phyloP scores from a whole-genome alignment of 371 early-diverging fungal genomes.

The Lichtheimia ramosa region DNA sequence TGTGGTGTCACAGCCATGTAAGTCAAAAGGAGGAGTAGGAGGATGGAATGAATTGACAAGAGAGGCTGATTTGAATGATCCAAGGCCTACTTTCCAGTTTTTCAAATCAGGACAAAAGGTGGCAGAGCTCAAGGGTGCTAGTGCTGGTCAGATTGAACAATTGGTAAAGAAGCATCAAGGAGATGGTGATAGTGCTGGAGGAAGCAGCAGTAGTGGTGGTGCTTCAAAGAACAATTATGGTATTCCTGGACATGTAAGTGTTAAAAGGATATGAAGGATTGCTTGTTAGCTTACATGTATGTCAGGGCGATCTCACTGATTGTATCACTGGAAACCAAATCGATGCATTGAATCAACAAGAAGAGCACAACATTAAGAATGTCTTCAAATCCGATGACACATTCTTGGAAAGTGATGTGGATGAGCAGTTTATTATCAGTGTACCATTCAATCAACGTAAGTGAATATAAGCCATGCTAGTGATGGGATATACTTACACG shows the following conservation, averaged over 20 bases:
- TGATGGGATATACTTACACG: not conserved
- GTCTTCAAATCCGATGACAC: constrained; percentile 72
- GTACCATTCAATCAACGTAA: constrained; percentile 83
- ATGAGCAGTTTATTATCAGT: constrained; percentile 89
- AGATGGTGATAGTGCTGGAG: not conserved
- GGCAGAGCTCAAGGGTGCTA: constrained; percentile 72
- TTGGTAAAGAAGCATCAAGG: constrained; percentile 56
- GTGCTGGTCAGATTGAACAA: constrained; percentile 51
- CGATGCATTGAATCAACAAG: constrained; percentile 86
- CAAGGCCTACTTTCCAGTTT: constrained; percentile 66
- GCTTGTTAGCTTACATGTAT: not conserved
- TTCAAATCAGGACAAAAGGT: constrained; percentile 66
- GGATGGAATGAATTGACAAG: not conserved
- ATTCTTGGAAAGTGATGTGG: constrained; percentile 85
- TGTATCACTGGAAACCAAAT: constrained; percentile 74
- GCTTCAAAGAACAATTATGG: constrained; percentile 40
- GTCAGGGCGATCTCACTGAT: constrained; percentile 66
- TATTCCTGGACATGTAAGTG: constrained; percentile 58
- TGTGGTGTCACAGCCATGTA: constrained; percentile 30
- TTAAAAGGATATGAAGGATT: not conserved
- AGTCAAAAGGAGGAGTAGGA: not conserved
- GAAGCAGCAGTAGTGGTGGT: constrained; percentile 13
- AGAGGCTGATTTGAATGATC: not conserved
- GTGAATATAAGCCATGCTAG: not conserved
- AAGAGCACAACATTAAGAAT: constrained; percentile 70